Base-by-base conservation (phyloP, 306 rosid species). In the Lithocarpus polystachyus region DNA sequence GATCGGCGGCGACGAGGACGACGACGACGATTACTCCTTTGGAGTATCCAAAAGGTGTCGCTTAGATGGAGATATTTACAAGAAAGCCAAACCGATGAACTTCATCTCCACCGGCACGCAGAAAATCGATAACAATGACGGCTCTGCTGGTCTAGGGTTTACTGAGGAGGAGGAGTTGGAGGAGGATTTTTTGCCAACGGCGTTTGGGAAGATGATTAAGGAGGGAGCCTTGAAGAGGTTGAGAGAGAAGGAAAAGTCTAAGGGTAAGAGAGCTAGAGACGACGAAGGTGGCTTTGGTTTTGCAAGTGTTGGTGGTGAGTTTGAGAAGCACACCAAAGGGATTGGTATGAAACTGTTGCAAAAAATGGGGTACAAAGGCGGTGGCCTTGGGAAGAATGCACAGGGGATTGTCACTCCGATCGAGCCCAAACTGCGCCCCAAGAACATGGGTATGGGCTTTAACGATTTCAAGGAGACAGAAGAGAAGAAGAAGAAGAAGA, bases 291-390 rank as follows among this genome's bases (percentile, higher is more conserved):
- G 67, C 5, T 33, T 33, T 68, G 70, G 56, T 29, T 82, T 69
- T 20, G 84, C 82, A 54, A 40, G 19, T 19, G 81, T 74, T 80
- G 89, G 87, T 40, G 97, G 97, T 67, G 82, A 33, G 22, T 94
- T 94, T 20, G 97, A 94, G 93, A 87, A 89, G 78, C 90, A 92
- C 77, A 92, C 97, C 0, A 92, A 92, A 82, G 97, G 97, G 3
- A 92, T 95, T 52, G 98, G 98, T 33, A 52, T 89, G 92, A 91
- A 87, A 88, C 75, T 95, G 78, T 84, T 93, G 79, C 89, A 85
- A 87, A 93, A 88, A 69, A 95, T 95, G 99, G 99, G 99, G 12
- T 95, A 95, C 83, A 90, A 81, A 86, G 98, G 99, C 65, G 99
- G 97, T 10, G 99, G 98, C 45, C 98, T 95, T 74, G 99, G 99